A percentile compares a stretch with the other conserved stretches of the same genome.
These are phyloP conservation scores for Claviceps capensis DNA, from an alignment of 2,329 filamentous ascomycete genomes.

Conservation along the genomic window DNA sequence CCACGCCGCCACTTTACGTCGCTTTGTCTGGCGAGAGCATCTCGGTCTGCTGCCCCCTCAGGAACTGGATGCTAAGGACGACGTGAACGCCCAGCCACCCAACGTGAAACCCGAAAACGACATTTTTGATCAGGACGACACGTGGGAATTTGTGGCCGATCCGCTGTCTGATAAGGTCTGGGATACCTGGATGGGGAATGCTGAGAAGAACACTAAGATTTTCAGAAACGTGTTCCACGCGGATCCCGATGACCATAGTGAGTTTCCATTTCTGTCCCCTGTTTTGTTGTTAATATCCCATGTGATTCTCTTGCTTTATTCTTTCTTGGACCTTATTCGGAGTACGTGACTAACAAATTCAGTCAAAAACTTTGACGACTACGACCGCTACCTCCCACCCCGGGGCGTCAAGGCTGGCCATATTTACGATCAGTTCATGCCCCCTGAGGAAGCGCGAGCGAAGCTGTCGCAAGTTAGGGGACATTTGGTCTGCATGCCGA, in stretches of 20 bases:
- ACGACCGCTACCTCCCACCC: slow-evolving; percentile 62
- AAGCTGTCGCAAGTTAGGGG: slow-evolving; percentile 73
- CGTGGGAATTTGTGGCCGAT: slow-evolving; percentile 54
- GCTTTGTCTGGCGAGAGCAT: slow-evolving; percentile 83
- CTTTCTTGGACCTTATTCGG: no score
- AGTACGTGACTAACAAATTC: not conserved
- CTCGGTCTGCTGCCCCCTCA: slow-evolving; percentile 69
- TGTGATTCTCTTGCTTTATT: no score
- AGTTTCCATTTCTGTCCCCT: not conserved
- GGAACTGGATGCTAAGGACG: slow-evolving; percentile 48
- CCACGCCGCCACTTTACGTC: slow-evolving; percentile 67
- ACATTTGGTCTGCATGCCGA: slow-evolving; percentile 90
- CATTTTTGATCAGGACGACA: slow-evolving; percentile 43
- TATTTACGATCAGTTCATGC: slow-evolving; percentile 68
- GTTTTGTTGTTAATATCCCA: no score
- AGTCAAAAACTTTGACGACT: slow-evolving; percentile 83
- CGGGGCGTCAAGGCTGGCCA: slow-evolving; percentile 69
- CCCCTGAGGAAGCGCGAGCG: slow-evolving; percentile 54
- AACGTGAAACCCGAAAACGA: slow-evolving; percentile 53
- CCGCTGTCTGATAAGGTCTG: slow-evolving; percentile 54
- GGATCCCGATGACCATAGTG: slow-evolving; percentile 75
- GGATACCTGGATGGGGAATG: slow-evolving; percentile 54
- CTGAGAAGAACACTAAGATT: slow-evolving; percentile 57
- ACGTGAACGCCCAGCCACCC: slow-evolving; percentile 63
- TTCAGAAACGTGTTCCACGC: slow-evolving; percentile 75